Conservation (phyloP, 1,139 yeast species). For the Protomyces macrosporus region DNA sequence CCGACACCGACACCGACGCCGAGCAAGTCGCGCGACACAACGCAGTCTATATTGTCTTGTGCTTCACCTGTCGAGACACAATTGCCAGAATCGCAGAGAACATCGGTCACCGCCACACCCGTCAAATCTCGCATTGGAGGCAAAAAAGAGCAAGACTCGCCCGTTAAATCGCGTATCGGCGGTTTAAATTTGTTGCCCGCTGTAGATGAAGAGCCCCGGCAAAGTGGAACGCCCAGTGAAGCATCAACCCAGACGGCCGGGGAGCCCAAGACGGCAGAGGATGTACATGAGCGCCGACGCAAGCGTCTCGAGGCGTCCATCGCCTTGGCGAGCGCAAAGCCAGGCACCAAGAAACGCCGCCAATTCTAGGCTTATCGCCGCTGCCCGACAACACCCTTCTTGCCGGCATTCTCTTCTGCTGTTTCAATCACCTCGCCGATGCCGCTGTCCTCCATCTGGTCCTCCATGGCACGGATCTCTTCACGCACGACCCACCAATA, state of each 20-base stretch:
- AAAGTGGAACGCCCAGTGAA: background rate
- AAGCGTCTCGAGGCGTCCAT: background rate
- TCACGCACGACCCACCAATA: constrained; percentile 99
- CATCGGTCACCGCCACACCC: background rate
- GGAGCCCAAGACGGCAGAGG: background rate
- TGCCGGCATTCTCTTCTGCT: constrained; percentile 44
- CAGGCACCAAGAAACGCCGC: background rate
- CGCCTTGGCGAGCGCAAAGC: background rate
- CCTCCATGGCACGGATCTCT: constrained; percentile 81
- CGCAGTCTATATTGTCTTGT: no score
- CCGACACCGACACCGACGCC: background rate
- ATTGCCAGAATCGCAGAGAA: no score
- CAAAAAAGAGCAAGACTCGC: no score
- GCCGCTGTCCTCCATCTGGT: constrained; percentile 81
- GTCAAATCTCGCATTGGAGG: background rate
- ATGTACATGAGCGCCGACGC: background rate
- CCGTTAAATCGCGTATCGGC: background rate
- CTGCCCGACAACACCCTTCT: constrained; percentile 24
- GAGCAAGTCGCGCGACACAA: no score
- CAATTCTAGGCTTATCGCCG: constrained; percentile 5
- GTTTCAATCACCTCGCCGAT: constrained; percentile 80
- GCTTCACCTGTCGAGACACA: no score
- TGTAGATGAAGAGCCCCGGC: background rate
- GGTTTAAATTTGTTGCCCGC: background rate
- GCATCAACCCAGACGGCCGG: background rate